Evolutionary conservation across 192 early-diverging fungal species (phyloP).

Genomic region (Linnemannia schmuckeri): DNA sequence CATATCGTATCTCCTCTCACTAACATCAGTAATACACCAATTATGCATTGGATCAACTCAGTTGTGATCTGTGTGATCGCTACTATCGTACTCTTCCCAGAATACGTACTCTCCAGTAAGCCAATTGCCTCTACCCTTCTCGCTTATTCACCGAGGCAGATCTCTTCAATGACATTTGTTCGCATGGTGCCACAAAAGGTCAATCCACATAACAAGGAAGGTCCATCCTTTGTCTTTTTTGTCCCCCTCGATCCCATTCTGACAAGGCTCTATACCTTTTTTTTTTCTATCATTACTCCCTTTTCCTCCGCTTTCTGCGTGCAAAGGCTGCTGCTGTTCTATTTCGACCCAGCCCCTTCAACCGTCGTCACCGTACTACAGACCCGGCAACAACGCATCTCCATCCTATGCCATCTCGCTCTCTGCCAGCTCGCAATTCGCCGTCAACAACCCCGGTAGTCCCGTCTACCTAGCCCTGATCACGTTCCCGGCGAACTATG

Average conservation of each 20-base stretch:
- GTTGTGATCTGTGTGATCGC: not conserved
- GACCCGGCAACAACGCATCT: not conserved
- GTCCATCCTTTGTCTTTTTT: not conserved
- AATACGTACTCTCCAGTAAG: constrained; percentile 22
- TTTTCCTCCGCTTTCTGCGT: not conserved
- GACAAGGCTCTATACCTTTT: not conserved
- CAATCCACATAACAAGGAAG: not conserved
- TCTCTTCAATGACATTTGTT: not conserved
- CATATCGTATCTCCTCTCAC: too few species aligned
- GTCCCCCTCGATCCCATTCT: not conserved
- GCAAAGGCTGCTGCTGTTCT: constrained; percentile 33
- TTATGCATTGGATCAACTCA: not conserved
- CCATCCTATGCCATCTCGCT: constrained; percentile 12
- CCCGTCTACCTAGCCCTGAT: constrained; percentile 4
- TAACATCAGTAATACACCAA: not conserved
- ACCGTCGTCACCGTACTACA: not conserved
- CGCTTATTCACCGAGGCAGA: not conserved
- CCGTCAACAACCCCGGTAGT: constrained; percentile 5
- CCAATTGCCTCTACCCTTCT: not conserved
- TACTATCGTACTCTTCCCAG: not conserved
- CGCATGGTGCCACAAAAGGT: not conserved
- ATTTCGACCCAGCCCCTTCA: constrained; percentile 7
- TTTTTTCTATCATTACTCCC: not conserved
- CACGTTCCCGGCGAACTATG: constrained; percentile 24
- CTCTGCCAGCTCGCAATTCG: constrained; percentile 25